Conservation (phyloP, 2,329 filamentous ascomycete genomes). For the Xylaria sp. region DNA sequence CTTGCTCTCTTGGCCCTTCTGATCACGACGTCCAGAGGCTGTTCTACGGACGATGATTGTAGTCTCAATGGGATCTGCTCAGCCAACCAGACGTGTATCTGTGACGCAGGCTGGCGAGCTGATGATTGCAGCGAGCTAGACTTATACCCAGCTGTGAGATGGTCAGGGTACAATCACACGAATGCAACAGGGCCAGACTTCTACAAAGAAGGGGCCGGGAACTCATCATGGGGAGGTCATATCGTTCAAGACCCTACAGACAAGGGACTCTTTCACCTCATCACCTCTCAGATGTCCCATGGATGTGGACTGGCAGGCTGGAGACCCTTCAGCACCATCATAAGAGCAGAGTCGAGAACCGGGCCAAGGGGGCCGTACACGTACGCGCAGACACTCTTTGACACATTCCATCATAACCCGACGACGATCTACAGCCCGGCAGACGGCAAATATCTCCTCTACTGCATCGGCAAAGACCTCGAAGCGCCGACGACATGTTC, state of each 20-base stretch:
- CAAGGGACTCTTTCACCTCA: slow-evolving; percentile 49
- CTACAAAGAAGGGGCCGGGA: slow-evolving; percentile 39
- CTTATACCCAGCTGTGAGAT: slow-evolving; percentile 47
- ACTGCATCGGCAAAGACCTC: slow-evolving; percentile 49
- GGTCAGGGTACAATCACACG: slow-evolving; percentile 54
- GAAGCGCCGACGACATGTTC: slow-evolving; percentile 32
- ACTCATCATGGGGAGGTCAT: slow-evolving; percentile 55
- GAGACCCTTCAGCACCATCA: slow-evolving; percentile 52
- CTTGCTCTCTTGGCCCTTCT: not conserved
- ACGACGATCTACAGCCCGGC: slow-evolving; percentile 51
- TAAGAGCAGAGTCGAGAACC: slow-evolving; percentile 50
- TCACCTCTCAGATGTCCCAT: slow-evolving; percentile 51
- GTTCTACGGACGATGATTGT: slow-evolving; percentile 41
- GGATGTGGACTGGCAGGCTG: slow-evolving; percentile 55
- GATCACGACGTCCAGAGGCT: slow-evolving; percentile 16
- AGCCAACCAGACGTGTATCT: slow-evolving; percentile 31
- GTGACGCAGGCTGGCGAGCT: slow-evolving; percentile 52
- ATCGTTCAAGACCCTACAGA: slow-evolving; percentile 51
- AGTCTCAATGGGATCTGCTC: slow-evolving; percentile 48
- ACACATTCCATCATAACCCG: slow-evolving; percentile 54
- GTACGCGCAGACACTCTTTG: slow-evolving; percentile 48
- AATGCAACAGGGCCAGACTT: slow-evolving; percentile 37
- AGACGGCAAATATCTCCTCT: slow-evolving; percentile 51
- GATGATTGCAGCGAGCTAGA: slow-evolving; percentile 53
- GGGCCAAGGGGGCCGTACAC: slow-evolving; percentile 53